These are phyloP conservation scores for Leucosporidium creatinivorum DNA, from an alignment of 768 basidiomycete genomes.

Conservation along the genomic window DNA sequence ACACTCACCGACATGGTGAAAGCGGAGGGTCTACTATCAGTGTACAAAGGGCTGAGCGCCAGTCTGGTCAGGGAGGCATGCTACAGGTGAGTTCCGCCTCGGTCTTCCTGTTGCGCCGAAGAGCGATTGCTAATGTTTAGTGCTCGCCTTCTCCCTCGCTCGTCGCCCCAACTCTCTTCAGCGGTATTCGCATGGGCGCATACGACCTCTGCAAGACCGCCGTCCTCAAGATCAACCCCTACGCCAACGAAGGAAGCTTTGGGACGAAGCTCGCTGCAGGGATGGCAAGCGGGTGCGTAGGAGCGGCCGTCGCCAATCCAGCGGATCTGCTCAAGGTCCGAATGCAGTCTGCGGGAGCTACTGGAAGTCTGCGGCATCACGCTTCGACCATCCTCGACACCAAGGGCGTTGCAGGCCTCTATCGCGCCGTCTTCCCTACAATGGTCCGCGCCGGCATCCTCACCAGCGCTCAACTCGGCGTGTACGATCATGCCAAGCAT, in stretches of 20 bases:
- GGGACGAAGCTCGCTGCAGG: constrained; percentile 26
- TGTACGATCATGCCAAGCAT: constrained; percentile 35
- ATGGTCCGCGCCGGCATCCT: constrained; percentile 35
- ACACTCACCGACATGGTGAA: constrained; percentile 32
- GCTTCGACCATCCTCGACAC: background rate
- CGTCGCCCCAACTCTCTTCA: background rate
- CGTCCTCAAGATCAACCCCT: constrained; percentile 12
- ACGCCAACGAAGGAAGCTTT: constrained; percentile 24
- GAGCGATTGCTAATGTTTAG: no score
- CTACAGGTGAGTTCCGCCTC: background rate
- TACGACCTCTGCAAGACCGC: constrained; percentile 34
- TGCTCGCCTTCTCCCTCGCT: background rate
- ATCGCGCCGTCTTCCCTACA: constrained; percentile 33
- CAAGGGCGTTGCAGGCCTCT: constrained; percentile 29
- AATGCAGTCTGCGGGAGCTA: constrained; percentile 29
- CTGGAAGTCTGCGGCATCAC: constrained; percentile 20
- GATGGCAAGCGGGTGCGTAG: constrained; percentile 31
- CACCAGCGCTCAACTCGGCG: constrained; percentile 32
- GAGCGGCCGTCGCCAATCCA: constrained; percentile 36
- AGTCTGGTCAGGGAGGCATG: constrained; percentile 21
- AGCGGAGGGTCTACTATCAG: constrained; percentile 18
- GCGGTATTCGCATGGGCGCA: constrained; percentile 35
- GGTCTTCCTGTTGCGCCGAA: background rate
- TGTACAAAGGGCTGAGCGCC: constrained; percentile 30
- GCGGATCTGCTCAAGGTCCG: constrained; percentile 37